phyloP scores from a whole-genome alignment of 768 basidiomycete species.

The Saitozyma sp. region DNA sequence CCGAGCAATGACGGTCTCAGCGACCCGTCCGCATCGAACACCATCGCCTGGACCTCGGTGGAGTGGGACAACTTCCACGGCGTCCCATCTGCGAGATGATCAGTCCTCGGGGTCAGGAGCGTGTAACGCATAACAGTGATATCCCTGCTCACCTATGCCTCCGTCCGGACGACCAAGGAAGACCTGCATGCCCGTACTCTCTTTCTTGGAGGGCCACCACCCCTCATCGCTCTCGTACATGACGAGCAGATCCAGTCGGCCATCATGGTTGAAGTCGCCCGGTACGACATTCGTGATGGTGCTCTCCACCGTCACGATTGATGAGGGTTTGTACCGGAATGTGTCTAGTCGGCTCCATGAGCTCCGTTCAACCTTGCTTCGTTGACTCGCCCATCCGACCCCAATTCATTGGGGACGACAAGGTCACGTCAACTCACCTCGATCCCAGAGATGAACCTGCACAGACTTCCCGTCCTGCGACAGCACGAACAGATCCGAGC shows the following conservation, averaged over 20 bases:
- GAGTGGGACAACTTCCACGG: constrained; percentile 54
- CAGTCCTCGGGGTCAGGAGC: neutral
- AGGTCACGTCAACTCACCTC: constrained; percentile 14
- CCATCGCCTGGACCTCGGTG: constrained; percentile 73
- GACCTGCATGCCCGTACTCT: constrained; percentile 64
- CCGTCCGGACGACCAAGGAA: constrained; percentile 67
- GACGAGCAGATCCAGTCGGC: constrained; percentile 82
- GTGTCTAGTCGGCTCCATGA: constrained; percentile 21
- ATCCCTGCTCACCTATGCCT: constrained; percentile 37
- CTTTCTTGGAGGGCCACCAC: constrained; percentile 50
- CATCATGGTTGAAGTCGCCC: constrained; percentile 90
- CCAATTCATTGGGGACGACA: too few relatives aligned
- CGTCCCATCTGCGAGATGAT: constrained; percentile 1
- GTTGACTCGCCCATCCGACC: neutral
- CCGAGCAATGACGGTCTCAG: constrained; percentile 88
- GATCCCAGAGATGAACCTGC: constrained; percentile 69
- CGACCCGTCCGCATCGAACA: constrained; percentile 82
- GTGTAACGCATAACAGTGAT: too few relatives aligned
- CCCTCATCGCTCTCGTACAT: constrained; percentile 64
- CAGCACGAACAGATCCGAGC: constrained; percentile 76
- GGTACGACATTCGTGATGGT: constrained; percentile 80
- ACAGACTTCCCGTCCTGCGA: constrained; percentile 71
- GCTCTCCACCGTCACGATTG: constrained; percentile 29
- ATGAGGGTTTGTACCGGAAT: constrained; percentile 32
- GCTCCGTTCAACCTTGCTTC: neutral